Evolutionary conservation across 257 asterid species (phyloP).

Genomic region (Solanum tacnaense): DNA sequence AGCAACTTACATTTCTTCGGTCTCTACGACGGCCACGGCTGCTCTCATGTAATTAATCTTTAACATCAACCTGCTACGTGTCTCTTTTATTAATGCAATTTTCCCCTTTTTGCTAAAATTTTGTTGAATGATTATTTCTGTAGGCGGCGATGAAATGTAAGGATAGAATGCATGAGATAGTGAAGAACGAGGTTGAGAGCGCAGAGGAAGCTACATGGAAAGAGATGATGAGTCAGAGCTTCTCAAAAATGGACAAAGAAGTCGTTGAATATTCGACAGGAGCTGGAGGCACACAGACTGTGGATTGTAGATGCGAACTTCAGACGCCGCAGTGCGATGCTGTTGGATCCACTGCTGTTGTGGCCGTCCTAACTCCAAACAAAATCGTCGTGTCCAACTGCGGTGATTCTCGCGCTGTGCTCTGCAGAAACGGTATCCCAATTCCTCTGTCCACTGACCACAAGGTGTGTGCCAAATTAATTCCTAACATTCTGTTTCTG

Average conservation of each 20-base stretch:
- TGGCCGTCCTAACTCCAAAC: slow-evolving; percentile 59
- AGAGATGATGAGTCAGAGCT: slow-evolving; percentile 40
- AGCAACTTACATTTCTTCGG: slow-evolving; percentile 54
- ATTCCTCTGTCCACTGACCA: slow-evolving; percentile 85
- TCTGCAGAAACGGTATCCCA: slow-evolving; percentile 75
- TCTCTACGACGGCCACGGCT: slow-evolving; percentile 96
- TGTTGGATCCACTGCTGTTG: slow-evolving; percentile 98
- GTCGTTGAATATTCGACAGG: slow-evolving; percentile 33
- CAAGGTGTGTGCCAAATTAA: slow-evolving; percentile 36
- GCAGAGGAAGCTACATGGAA: slow-evolving; percentile 41
- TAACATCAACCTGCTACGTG: not conserved
- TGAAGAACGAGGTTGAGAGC: slow-evolving; percentile 39
- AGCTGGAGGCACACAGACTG: slow-evolving; percentile 1
- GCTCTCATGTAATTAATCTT: slow-evolving; percentile 67
- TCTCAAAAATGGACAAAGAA: slow-evolving; percentile 72
- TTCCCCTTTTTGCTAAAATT: not conserved
- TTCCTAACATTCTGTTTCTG: not conserved
- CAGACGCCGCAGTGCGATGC: slow-evolving; percentile 89
- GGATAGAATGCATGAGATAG: slow-evolving; percentile 89
- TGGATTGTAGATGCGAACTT: slow-evolving; percentile 77
- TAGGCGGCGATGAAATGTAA: slow-evolving; percentile 82
- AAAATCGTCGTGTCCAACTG: slow-evolving; percentile 78
- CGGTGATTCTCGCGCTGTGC: slow-evolving; percentile 98
- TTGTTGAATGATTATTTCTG: not conserved
- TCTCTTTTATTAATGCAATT: not conserved